Conservation (phyloP, 495 filamentous ascomycete genomes). For the Podospora bellae-mahoneyi region DNA sequence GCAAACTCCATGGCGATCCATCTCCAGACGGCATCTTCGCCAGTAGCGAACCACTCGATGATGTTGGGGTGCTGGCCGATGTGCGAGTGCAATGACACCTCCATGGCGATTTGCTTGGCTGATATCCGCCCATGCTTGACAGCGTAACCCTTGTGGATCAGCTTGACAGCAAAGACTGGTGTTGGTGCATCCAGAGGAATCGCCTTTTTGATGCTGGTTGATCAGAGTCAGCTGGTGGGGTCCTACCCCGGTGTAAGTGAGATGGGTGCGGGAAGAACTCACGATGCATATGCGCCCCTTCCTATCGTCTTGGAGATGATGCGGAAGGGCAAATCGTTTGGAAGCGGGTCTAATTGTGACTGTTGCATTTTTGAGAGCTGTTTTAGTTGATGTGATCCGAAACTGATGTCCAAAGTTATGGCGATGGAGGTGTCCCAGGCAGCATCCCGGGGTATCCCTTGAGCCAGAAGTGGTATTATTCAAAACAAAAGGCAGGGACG, state of each 20-base stretch:
- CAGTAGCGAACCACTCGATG: constrained; percentile 83
- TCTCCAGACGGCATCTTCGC: constrained; percentile 84
- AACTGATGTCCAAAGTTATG: not conserved
- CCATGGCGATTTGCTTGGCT: constrained; percentile 80
- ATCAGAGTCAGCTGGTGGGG: not conserved
- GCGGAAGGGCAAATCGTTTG: constrained; percentile 82
- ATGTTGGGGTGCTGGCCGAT: constrained; percentile 88
- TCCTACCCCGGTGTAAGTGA: constrained; percentile 9
- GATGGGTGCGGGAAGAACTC: constrained; percentile 32
- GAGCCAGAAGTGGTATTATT: constrained; percentile 3
- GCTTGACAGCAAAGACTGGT: constrained; percentile 93
- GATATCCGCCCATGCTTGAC: constrained; percentile 82
- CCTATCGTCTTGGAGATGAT: constrained; percentile 96
- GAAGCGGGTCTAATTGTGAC: constrained; percentile 86
- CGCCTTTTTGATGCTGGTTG: constrained; percentile 85
- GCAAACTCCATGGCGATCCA: constrained; percentile 99
- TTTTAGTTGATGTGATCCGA: constrained; percentile 15
- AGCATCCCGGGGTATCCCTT: constrained; percentile 14
- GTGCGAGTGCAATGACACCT: constrained; percentile 82
- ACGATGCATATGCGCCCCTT: constrained; percentile 96
- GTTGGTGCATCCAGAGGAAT: constrained; percentile 61
- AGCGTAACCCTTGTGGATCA: constrained; percentile 96
- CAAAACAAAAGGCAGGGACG: not conserved
- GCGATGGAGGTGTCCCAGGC: constrained; percentile 5
- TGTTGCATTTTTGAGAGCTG: constrained; percentile 49